phyloP scores from a whole-genome alignment of 257 asterid genomes.

The Rubia yunnanensis region DNA sequence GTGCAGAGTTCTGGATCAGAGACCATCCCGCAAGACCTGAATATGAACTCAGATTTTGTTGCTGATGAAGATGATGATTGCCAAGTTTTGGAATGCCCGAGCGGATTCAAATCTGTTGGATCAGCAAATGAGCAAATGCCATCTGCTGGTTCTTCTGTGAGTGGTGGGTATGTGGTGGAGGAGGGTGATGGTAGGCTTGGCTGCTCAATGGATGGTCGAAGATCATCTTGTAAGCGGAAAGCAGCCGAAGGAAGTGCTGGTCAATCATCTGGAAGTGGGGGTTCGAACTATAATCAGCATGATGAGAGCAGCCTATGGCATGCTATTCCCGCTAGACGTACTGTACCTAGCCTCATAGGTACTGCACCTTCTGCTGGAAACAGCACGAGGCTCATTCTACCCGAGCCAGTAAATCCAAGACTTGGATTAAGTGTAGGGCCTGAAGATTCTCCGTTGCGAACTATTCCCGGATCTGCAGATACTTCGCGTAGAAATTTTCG shows the following conservation, averaged over 20 bases:
- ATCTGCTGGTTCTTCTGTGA: slow-evolving; percentile 31
- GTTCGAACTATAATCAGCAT: slow-evolving; percentile 36
- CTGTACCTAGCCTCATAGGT: slow-evolving; percentile 20
- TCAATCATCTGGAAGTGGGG: slow-evolving; percentile 65
- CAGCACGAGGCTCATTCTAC: slow-evolving; percentile 18
- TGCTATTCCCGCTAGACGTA: slow-evolving; percentile 24
- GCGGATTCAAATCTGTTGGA: slow-evolving; percentile 29
- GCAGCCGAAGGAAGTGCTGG: slow-evolving; percentile 49
- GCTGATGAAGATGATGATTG: slow-evolving; percentile 43
- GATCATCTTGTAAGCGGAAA: slow-evolving; percentile 71
- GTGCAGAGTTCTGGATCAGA: slow-evolving; percentile 28
- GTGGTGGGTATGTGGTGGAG: slow-evolving; percentile 29
- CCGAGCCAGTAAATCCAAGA: slow-evolving; percentile 50
- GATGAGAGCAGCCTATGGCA: slow-evolving; percentile 47
- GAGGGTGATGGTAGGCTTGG: slow-evolving; percentile 42
- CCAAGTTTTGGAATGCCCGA: slow-evolving; percentile 43
- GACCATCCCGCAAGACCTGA: slow-evolving; percentile 37
- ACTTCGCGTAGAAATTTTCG: slow-evolving; percentile 52
- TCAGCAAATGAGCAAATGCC: slow-evolving; percentile 31
- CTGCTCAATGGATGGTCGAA: slow-evolving; percentile 47
- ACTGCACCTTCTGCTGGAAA: slow-evolving; percentile 28
- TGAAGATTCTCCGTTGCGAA: slow-evolving; percentile 28
- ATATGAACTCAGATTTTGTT: slow-evolving; percentile 28
- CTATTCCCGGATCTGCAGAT: slow-evolving; percentile 32
- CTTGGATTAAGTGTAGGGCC: slow-evolving; percentile 51